Evolutionary conservation across 345 rosid genomes (phyloP), one percentile per base, ranked within the genome.

Genomic region (Mallotus nudiflorus): DNA sequence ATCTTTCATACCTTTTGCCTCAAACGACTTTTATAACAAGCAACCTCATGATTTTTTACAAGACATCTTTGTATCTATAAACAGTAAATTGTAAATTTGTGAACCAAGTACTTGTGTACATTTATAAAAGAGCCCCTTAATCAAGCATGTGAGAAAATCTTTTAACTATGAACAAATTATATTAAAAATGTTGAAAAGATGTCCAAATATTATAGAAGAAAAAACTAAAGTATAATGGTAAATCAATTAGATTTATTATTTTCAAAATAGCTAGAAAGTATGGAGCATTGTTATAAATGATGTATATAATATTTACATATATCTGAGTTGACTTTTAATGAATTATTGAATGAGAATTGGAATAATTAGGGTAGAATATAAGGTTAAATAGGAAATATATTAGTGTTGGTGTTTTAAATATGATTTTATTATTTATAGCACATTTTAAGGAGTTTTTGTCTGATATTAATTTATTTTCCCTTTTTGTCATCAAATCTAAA

Each of bases 31-130:
- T 95, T 95, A 69, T n/a, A n/a, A n/a, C 97, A 89, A 60, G 99
- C 99, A 81, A 97, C 99, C 82, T 92, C 97, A 5, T 97, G 96
- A 54, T 95, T 95, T 75, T 92, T 97, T 19, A 97, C 97, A 29
- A 92, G 97, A 55, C 99, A 88, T 77, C 97, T 88, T 76, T 89
- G 96, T 75, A 87, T 77, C 99, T 92, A 74, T 53, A 44, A 48
- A 78, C 31, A 55, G 42, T 28, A 8, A 72, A 29, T 27, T 24
- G 73, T 45, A 35, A 61, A 3, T n/a, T 80, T 61, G 70, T 7
- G 37, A 68, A 56, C 22, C n/a, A 57, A 33, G 19, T 33, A 24
- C 25, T 55, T 6, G 42, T 49, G 45, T 50, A 62, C 46, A 15
- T 54, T 18, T 20, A 28, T 50, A 6, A 63, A 42, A 28, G 13